Base-by-base conservation (phyloP, 2,329 filamentous ascomycete genomes). In the Penicillium glabrum region DNA sequence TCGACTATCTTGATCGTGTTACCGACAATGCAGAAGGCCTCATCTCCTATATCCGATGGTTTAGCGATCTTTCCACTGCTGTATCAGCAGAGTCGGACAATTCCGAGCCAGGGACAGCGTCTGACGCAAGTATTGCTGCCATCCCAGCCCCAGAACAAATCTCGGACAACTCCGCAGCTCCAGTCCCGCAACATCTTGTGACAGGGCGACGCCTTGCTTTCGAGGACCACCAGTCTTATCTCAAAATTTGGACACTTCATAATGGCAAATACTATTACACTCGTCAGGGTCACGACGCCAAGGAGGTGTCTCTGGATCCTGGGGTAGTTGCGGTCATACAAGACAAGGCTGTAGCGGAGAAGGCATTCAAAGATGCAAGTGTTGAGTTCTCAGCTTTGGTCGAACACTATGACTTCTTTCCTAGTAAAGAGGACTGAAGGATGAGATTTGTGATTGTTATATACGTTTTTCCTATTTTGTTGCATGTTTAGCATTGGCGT, bases 181-280 rank as follows among this genome's bases (percentile, higher is more conserved):
- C 9, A 63, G 70, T 41, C 54, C 56, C 62, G 2, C 50, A 58
- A 5, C 56, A 66, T 10, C 41, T 65, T 5, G 13, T 44, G 19
- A 53, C 53, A 3, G 59, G 72, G 23, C 68, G 71, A 54, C 53
- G 57, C 5, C 72, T 75, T 39, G 71, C 75, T 3, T 69, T 69
- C 2, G 75, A 74, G 33, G 78, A 81, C 26, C 64, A 85, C 3
- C 66, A 74, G 35, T 67, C 76, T 1, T 76, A 76, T 41, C 62
- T 85, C 19, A 68, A 70, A 1, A 79, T 77, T 33, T 85, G 83
- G 82, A 75, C 76, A 23, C 61, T 66, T 8, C 72, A 75, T 50
- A 71, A 75, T 29, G 75, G 71, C 1, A 74, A 68, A 50, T 79
- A 83, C 59, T 83, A 76, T 63, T 77, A 84, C 31, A 72, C 66